Base-by-base conservation (phyloP, 495 filamentous ascomycete genomes). In the Evernia prunastri region DNA sequence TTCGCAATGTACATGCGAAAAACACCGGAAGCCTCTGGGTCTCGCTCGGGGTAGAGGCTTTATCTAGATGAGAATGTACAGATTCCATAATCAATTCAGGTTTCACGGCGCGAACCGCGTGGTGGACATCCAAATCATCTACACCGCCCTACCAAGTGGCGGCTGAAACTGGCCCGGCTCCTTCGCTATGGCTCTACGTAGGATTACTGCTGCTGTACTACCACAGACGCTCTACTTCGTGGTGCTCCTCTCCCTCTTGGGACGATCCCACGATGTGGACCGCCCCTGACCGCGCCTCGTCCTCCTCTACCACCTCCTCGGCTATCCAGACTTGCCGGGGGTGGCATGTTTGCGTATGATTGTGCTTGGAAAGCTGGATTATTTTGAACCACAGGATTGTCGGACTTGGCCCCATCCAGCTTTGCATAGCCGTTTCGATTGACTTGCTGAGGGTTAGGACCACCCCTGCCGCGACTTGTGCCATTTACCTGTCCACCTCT, bases 291-390 rank as follows among this genome's bases (percentile, higher is more conserved):
- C 43, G 76, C 69, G n/a, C 77, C 70, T 29, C 76, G 71, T 51
- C 83, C 78, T 31, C 84, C 76, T 11, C 85, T 76, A 20, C 86
- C 77, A 56, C 86, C 74, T n/a, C 85, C 74, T 29, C 76, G 73
- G 18, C 73, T 58, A 66, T 92, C 83, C 39, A 94, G 67, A 42
- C 66, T 82, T 35, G 88, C 73, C 0, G 93, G 93, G 8, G 94
- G 94, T 6, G 94, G 91, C 12, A 93, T 89, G 59, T 84, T 84
- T 40, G 80, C 79, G 69, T 94, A 96, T 61, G 75, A 78, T 68
- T 84, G 80, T 33, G 83, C 82, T 33, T 76, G 77, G 73, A 84
- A 86, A 60, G 79, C 74, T 5, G 80, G 76, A 68, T 84, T 83
- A 65, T 80, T 77, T 61, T 76, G 63, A 40, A 82, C 68, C 11